Base-by-base conservation (phyloP, 2,329 filamentous ascomycete genomes). In the Akanthomyces uredinophilus region DNA sequence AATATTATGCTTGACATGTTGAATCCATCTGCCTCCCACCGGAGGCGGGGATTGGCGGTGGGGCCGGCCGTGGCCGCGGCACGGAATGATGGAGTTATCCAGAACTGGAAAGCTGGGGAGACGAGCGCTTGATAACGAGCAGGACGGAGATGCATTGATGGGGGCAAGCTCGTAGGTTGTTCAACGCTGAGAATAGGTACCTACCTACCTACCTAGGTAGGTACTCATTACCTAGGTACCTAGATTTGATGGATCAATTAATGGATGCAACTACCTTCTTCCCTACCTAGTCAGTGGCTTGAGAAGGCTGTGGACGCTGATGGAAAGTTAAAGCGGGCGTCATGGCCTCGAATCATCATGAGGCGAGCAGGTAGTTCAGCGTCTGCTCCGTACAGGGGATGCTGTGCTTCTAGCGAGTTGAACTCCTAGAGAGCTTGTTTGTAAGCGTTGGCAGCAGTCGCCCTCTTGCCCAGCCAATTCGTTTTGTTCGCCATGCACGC, bases 321-420 rank as follows among this genome's bases (percentile, higher is more conserved):
- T 61, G 59, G 59, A 61, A 59, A n/a, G n/a, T n/a, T n/a, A n/a
- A n/a, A 20, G 55, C 41, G 20, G 24, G 56, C 44, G 43, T 57
- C 39, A 56, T 58, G 29, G n/a, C n/a, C n/a, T n/a, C n/a, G n/a
- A n/a, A n/a, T n/a, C n/a, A n/a, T n/a, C n/a, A 43, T 43, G 32
- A 59, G 35, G 46, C 5, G 18, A 18, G 29, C 4, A 13, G 32
- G 11, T 35, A 32, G 10, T 41, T 27, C 18, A 49, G 54, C 3
- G 44, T 14, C n/a, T n/a, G n/a, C n/a, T n/a, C n/a, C n/a, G 6
- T 29, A 43, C 37, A 54, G 52, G 7, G 39, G 22, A n/a, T 29
- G 4, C 4, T 8, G 11, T 29, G 4, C 4, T 8, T 18, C 43
- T 5, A 18, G 43, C 14, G 43, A 3, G 27, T 29, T 29, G 4